A percentile compares a stretch with the other conserved stretches of the same genome.
phyloP scores from a whole-genome alignment of 371 early-diverging fungal genomes.

The Mortierella sp. region DNA sequence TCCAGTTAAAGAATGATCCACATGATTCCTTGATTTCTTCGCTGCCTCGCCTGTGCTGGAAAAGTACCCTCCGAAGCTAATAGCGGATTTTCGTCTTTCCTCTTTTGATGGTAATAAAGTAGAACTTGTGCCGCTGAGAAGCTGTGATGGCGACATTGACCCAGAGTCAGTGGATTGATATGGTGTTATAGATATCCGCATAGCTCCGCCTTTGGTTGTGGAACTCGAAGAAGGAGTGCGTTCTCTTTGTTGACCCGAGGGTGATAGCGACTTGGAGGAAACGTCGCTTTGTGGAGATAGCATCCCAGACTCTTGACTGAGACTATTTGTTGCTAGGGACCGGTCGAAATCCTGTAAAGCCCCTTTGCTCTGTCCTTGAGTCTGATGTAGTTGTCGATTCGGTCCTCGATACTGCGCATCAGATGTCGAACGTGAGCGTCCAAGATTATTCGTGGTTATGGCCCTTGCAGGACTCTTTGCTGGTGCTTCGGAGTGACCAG shows the following conservation, averaged over 20 bases:
- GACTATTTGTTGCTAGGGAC: not conserved
- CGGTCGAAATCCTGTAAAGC: conserved; percentile 5
- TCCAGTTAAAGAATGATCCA: conserved; percentile 24
- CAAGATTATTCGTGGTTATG: not conserved
- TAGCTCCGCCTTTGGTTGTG: not conserved
- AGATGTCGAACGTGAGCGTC: conserved; percentile 25
- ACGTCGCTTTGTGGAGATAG: conserved; percentile 12
- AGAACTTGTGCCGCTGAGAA: conserved; percentile 7
- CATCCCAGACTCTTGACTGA: conserved; percentile 10
- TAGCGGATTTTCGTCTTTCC: conserved; percentile 50
- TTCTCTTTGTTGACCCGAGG: conserved; percentile 8
- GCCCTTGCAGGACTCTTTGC: not conserved
- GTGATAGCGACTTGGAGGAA: not conserved
- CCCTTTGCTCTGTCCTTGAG: not conserved
- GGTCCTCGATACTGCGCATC: conserved; percentile 14
- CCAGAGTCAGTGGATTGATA: conserved; percentile 16
- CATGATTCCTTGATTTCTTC: conserved; percentile 20
- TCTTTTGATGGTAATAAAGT: conserved; percentile 22
- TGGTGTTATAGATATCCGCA: not conserved
- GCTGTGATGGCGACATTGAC: conserved; percentile 18
- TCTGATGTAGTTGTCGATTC: conserved; percentile 1
- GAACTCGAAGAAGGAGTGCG: conserved; percentile 6
- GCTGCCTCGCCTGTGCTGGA: conserved; percentile 17
- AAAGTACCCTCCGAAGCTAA: conserved; percentile 50
- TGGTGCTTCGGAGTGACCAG: not conserved